These are phyloP conservation scores for Candida sp. DNA, from an alignment of 1,139 yeast genomes.

Conservation along the genomic window DNA sequence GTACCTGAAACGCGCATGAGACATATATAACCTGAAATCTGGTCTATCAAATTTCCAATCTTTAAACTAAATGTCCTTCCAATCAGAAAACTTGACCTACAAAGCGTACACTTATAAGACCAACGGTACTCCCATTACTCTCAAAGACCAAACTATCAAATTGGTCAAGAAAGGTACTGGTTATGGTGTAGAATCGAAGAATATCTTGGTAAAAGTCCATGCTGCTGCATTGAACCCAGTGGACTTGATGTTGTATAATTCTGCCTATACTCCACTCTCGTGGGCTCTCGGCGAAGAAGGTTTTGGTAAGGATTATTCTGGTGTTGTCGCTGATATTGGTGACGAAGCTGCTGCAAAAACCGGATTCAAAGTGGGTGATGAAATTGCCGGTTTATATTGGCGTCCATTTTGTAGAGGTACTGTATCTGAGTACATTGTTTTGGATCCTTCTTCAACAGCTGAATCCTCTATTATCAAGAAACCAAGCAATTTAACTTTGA, in stretches of 20 bases:
- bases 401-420: conserved; percentile 50
- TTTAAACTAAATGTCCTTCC: conserved; percentile 11
- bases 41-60: no score
- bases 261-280: conserved; percentile 21
- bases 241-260: conserved; percentile 50
- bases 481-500: conserved; percentile 46
- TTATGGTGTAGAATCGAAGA: conserved; percentile 33
- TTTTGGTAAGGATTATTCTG: conserved; percentile 69
- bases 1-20: no score
- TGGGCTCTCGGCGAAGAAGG: conserved; percentile 24
- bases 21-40: no score
- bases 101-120: conserved; percentile 16
- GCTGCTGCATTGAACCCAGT: conserved; percentile 68
- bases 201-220: conserved; percentile 55
- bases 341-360: conserved; percentile 12
- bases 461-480: conserved; percentile 35
- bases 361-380: conserved; percentile 54
- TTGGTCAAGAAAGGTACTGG: conserved; percentile 20
- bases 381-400: conserved; percentile 55
- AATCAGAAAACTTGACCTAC: conserved; percentile 11
- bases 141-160: conserved; percentile 11
- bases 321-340: conserved; percentile 61
- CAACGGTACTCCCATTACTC: conserved; percentile 9
- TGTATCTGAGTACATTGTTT: conserved; percentile 35
- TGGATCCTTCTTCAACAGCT: conserved; percentile 42